A percentile compares a stretch with the other conserved stretches of the same genome.
Conservation (phyloP, 176 grass and related monocot species). For the Urochloa ruziziensis region DNA sequence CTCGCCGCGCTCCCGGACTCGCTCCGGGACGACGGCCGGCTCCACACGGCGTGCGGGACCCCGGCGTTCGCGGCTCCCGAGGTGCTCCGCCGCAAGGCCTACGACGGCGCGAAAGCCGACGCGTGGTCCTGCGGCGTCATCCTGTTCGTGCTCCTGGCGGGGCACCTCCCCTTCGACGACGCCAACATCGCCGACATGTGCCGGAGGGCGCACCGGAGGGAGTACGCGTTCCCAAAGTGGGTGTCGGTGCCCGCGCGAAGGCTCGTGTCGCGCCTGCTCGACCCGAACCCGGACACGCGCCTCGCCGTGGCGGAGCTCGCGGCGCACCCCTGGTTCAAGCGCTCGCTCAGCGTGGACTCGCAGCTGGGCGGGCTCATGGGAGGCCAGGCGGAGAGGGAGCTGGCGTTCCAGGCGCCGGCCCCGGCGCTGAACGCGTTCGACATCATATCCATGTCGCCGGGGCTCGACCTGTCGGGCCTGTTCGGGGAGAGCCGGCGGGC, state of each 20-base stretch:
- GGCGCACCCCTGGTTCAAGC: constrained; percentile 84
- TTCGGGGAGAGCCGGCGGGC: constrained; percentile 47
- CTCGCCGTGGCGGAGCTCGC: constrained; percentile 56
- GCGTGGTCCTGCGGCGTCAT: constrained; percentile 97
- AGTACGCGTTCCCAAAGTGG: constrained; percentile 62
- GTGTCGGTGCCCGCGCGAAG: constrained; percentile 56
- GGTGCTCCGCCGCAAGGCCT: constrained; percentile 69
- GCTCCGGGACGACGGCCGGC: constrained; percentile 50
- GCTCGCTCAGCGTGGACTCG: constrained; percentile 84
- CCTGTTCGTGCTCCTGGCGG: constrained; percentile 83
- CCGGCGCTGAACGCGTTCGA: constrained; percentile 76
- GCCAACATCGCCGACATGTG: constrained; percentile 83
- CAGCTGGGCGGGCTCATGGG: constrained; percentile 54
- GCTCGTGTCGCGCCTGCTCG: constrained; percentile 67
- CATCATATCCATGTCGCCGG: constrained; percentile 73
- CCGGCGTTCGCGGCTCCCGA: constrained; percentile 85
- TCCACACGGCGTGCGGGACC: constrained; percentile 83
- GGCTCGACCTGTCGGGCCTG: constrained; percentile 74
- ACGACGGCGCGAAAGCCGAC: constrained; percentile 83
- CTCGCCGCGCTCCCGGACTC: constrained; percentile 87
- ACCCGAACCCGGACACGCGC: constrained; percentile 78
- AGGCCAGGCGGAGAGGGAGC: constrained; percentile 32
- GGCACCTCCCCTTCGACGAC: constrained; percentile 88
- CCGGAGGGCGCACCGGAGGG: constrained; percentile 53
- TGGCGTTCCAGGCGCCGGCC: constrained; percentile 41